Evolutionary conservation across 306 rosid species (phyloP).

Genomic region (Fragaria ananassa): DNA sequence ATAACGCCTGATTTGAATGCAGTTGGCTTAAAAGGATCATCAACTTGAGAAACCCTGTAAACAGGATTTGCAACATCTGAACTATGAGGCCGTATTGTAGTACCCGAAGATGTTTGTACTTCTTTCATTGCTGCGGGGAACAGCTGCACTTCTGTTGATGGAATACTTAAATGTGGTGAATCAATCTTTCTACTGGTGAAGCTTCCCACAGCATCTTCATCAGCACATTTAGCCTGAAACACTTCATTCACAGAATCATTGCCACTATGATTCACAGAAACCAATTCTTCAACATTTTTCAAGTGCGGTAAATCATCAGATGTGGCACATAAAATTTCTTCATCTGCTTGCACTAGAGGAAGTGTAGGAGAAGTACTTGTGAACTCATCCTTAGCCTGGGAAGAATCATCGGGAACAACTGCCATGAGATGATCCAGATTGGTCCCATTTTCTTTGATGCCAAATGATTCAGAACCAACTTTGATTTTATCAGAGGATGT

Average conservation of each 20-base stretch:
- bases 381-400: conserved; percentile 34
- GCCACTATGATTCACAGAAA: conserved; percentile 33
- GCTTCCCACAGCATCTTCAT: conserved; percentile 34
- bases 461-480: conserved; percentile 28
- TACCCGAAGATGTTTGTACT: conserved; percentile 29
- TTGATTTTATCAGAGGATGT: conserved; percentile 24
- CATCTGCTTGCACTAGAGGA: conserved; percentile 35
- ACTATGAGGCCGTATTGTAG: conserved; percentile 20
- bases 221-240: conserved; percentile 32
- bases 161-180: conserved; percentile 17
- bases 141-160: conserved; percentile 33
- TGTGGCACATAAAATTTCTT: conserved; percentile 32
- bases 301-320: conserved; percentile 31
- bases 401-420: conserved; percentile 29
- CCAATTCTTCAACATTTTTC: conserved; percentile 37
- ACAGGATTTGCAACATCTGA: conserved; percentile 25
- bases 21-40: conserved; percentile 23
- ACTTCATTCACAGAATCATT: conserved; percentile 30
- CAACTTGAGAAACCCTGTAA: conserved; percentile 21
- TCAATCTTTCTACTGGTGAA: conserved; percentile 27
- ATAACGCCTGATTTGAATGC: conserved; percentile 38
- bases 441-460: conserved; percentile 30
- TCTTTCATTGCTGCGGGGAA: conserved; percentile 34
- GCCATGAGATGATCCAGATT: conserved; percentile 34
- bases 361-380: conserved; percentile 32